A percentile compares a stretch with the other conserved stretches of the same genome.
These are phyloP conservation scores for Colletotrichum eleusines DNA, from an alignment of 2,329 filamentous ascomycete species.

Conservation along the genomic window DNA sequence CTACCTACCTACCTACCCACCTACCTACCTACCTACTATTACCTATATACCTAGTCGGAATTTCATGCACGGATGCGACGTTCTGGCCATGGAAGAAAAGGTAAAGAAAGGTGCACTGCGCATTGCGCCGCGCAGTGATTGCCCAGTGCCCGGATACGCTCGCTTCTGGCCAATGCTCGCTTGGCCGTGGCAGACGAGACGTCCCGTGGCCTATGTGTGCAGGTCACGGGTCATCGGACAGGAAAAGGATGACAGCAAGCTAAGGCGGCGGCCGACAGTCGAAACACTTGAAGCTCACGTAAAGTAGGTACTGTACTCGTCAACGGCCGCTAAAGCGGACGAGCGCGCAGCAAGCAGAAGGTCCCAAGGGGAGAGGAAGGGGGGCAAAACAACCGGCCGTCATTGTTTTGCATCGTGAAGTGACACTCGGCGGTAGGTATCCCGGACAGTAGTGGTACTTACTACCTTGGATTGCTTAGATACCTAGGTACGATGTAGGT, in stretches of 20 bases:
- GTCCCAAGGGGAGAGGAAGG: not conserved
- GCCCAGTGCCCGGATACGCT: slow-evolving; percentile 18
- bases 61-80: not conserved
- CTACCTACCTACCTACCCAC: no score
- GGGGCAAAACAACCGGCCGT: not conserved
- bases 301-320: not conserved
- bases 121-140: not conserved
- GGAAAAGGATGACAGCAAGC: slow-evolving; percentile 23
- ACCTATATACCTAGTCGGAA: not conserved
- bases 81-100: slow-evolving; percentile 21
- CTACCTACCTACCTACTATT: no score
- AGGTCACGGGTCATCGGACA: slow-evolving; percentile 26
- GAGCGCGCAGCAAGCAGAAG: not conserved
- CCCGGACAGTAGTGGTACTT: not conserved
- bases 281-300: slow-evolving; percentile 6
- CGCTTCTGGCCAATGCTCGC: slow-evolving; percentile 24
- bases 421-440: not conserved
- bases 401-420: not conserved
- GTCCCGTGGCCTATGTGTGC: slow-evolving; percentile 31
- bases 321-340: slow-evolving; percentile 24
- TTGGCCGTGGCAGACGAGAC: slow-evolving; percentile 5
- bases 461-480: no score
- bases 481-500: no score
- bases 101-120: slow-evolving; percentile 22
- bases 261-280: slow-evolving; percentile 17